phyloP scores from a whole-genome alignment of 192 early-diverging fungal genomes.

The Podochytrium sp. region DNA sequence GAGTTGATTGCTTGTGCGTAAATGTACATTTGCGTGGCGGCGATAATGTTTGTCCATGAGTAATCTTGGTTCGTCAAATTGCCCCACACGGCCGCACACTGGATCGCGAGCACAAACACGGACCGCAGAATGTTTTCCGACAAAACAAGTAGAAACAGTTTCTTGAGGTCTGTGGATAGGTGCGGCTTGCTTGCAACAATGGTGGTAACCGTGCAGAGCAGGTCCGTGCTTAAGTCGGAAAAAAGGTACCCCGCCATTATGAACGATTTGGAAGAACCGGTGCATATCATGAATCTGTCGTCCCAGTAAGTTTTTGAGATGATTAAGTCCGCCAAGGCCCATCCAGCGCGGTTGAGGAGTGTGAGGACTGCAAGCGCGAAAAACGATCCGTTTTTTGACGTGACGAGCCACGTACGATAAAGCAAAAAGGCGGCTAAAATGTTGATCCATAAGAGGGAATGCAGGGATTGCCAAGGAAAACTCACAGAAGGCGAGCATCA shows the following conservation, averaged over 20 bases:
- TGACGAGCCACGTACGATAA: background rate
- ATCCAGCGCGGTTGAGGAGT: background rate
- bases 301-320: background rate
- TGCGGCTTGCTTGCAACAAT: background rate
- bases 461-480: background rate
- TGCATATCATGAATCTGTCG: background rate
- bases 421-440: background rate
- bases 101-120: background rate
- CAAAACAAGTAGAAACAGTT: background rate
- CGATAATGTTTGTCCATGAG: background rate
- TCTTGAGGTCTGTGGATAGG: background rate
- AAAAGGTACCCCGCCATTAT: background rate
- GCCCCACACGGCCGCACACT: background rate
- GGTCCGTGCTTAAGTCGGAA: background rate
- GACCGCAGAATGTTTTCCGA: conserved; percentile 2
- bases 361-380: background rate
- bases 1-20: conserved; percentile 9
- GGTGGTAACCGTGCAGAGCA: conserved; percentile 7
- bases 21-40: background rate
- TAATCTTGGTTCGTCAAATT: background rate
- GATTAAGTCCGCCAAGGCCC: background rate
- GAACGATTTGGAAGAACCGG: background rate
- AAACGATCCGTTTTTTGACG: conserved; percentile 2
- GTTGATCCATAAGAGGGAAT: background rate
- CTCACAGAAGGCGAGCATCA: conserved; percentile 2